These are phyloP conservation scores for Parietaria judaica DNA, from an alignment of 306 rosid species.

Conservation along the genomic window DNA sequence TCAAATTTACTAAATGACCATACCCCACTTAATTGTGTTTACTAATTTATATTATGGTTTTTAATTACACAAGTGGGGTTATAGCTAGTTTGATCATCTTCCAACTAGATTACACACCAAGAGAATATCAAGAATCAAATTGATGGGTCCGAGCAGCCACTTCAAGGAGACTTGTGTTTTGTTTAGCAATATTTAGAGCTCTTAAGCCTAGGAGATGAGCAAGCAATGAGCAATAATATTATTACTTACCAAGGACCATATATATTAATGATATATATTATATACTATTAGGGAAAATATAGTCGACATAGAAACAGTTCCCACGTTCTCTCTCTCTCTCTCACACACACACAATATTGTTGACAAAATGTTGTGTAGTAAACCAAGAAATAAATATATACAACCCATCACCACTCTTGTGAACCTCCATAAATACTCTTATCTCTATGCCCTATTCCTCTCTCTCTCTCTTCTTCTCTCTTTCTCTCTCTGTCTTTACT, in stretches of 20 bases:
- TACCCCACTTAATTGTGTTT: too few species aligned
- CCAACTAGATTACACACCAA: slow-evolving; percentile 29
- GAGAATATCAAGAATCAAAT: slow-evolving; percentile 24
- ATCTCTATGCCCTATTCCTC: slow-evolving; percentile 27
- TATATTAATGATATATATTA: slow-evolving; percentile 13
- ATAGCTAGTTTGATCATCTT: neutral
- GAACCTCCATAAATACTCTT: slow-evolving; percentile 66
- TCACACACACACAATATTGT: neutral
- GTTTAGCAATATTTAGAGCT: slow-evolving; percentile 60
- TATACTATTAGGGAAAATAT: slow-evolving; percentile 34
- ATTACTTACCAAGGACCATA: neutral
- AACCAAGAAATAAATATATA: slow-evolving; percentile 50
- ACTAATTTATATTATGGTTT: too few species aligned
- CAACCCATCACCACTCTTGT: slow-evolving; percentile 33
- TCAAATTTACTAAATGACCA: too few species aligned
- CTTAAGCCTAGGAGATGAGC: slow-evolving; percentile 82
- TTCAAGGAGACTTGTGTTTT: slow-evolving; percentile 50
- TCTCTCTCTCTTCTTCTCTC: slow-evolving; percentile 22
- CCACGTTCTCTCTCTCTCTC: slow-evolving; percentile 65
- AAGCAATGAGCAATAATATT: slow-evolving; percentile 21
- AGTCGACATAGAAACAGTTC: slow-evolving; percentile 98
- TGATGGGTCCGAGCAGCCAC: slow-evolving; percentile 33
- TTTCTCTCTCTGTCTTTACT: slow-evolving; percentile 2
- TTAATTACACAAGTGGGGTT: slow-evolving; percentile 28
- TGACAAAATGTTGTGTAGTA: slow-evolving; percentile 29